Percentiles rank a stretch among this genome's conserved stretches.
These are phyloP conservation scores for Rhodotorula kratochvilovae DNA, from an alignment of 768 basidiomycete genomes.

Conservation along the genomic window DNA sequence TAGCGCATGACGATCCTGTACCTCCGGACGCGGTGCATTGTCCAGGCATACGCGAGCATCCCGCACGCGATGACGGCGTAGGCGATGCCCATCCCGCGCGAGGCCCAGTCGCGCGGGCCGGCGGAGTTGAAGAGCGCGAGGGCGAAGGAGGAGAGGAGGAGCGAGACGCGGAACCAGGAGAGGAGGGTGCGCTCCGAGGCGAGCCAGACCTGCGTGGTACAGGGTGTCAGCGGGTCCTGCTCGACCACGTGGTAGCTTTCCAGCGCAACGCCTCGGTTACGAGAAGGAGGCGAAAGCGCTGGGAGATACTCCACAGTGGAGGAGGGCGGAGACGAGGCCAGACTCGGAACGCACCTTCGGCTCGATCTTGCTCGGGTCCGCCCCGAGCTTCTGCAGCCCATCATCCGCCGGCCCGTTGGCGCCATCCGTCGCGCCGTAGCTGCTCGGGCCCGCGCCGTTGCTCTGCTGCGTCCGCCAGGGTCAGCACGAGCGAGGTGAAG, in stretches of 20 bases:
- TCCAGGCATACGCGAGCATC: slow-evolving; percentile 77
- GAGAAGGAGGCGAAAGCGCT: too few relatives aligned
- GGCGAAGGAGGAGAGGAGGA: slow-evolving; percentile 77
- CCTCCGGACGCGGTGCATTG: slow-evolving; percentile 78
- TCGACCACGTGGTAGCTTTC: too few relatives aligned
- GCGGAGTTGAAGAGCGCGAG: slow-evolving; percentile 79
- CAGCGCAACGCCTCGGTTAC: too few relatives aligned
- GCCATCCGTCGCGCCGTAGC: slow-evolving; percentile 29
- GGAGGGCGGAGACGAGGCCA: too few relatives aligned
- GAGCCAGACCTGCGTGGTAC: slow-evolving; percentile 33
- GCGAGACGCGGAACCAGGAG: slow-evolving; percentile 78
- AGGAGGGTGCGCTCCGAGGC: slow-evolving; percentile 62
- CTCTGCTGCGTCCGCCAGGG: neutral
- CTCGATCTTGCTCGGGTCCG: slow-evolving; percentile 37
- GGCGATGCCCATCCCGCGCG: slow-evolving; percentile 64
- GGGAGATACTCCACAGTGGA: neutral
- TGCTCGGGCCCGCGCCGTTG: neutral
- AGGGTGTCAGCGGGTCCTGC: neutral
- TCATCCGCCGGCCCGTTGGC: slow-evolving; percentile 1
- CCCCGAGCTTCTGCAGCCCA: slow-evolving; percentile 28
- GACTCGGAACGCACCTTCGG: slow-evolving; percentile 38
- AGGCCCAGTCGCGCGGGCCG: slow-evolving; percentile 57
- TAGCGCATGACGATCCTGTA: slow-evolving; percentile 85
- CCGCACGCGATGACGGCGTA: slow-evolving; percentile 76
- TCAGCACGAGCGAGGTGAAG: neutral